Evolutionary conservation across 345 rosid genomes (phyloP), one percentile per base, ranked within the genome.

Genomic region (Camelina hispida): DNA sequence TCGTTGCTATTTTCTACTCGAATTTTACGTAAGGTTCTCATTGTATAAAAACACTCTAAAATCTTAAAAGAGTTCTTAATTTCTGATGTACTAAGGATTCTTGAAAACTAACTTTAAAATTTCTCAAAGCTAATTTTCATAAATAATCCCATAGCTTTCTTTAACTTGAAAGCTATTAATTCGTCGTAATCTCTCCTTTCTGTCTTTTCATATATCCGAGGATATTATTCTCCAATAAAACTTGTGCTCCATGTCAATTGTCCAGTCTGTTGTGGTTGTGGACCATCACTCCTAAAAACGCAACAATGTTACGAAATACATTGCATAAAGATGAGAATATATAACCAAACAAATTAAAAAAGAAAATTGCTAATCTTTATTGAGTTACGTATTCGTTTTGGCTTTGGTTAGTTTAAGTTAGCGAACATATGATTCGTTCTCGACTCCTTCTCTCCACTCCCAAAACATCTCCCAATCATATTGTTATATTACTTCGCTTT

Each of bases 351-450:
- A 48, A 56, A 34, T 22, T 7, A 12, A 74, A 35, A 17, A 57
- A 2, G 44, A 30, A 73, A 73, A 20, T 35, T 74, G 78, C 13
- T 73, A 16, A 74, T 56, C 38, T 74, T 65, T 44, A 34, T 56
- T 44, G 8, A 65, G 54, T 67, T 75, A 59, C 79, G 79, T 76
- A 76, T 40, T 52, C 74, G 38, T 60, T 68, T 75, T 75, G 79
- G 69, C 32, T 75, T 75, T 75, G 79, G 17, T 68, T 51, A 68
- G 69, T 59, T 43, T 40, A 75, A 59, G 62, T 50, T 67, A 32
- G 47, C 61, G 56, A 75, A 32, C 48, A 50, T 75, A 67, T 66
- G 79, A 50, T 75, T 75, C 47, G 68, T 50, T 42, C 73, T 51
- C 56, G 67, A 42, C 67, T 42, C 20, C 65, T 37, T 60, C 12